Conservation (phyloP, 75 land plant species). For the Sequoiadendron giganteum region DNA sequence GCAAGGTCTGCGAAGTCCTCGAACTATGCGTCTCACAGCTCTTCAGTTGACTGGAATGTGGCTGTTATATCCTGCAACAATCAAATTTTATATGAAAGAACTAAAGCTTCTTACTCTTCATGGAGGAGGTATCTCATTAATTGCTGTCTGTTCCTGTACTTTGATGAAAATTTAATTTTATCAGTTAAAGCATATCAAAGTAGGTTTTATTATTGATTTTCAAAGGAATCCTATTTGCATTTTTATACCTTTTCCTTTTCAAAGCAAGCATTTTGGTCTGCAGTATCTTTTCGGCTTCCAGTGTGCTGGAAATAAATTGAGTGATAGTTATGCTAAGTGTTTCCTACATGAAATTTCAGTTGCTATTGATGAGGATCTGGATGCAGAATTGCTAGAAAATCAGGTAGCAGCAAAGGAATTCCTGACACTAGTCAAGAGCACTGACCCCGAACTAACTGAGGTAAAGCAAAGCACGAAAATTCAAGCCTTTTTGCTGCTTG, state of each 20-base stretch:
- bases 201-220: neutral
- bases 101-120: slow-evolving; percentile 68
- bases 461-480: slow-evolving; percentile 28
- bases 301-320: neutral
- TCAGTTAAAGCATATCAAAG: neutral
- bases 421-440: slow-evolving; percentile 52
- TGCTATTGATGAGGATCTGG: slow-evolving; percentile 91
- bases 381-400: slow-evolving; percentile 73
- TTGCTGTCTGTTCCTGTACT: neutral
- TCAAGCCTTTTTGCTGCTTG: neutral
- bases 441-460: slow-evolving; percentile 77
- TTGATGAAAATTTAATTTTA: neutral
- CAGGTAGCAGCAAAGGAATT: slow-evolving; percentile 57
- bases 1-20: slow-evolving; percentile 87
- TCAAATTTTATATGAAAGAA: slow-evolving; percentile 75
- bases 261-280: too few species aligned
- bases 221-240: neutral
- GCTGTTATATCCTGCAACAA: slow-evolving; percentile 63
- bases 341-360: slow-evolving; percentile 36
- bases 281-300: neutral
- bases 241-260: neutral
- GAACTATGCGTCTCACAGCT: slow-evolving; percentile 94
- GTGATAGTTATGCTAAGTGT: neutral
- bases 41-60: slow-evolving; percentile 88
- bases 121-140: slow-evolving; percentile 73